These are phyloP conservation scores for Saururus chinensis DNA, from an alignment of 164 flowering plant species.

Conservation along the genomic window DNA sequence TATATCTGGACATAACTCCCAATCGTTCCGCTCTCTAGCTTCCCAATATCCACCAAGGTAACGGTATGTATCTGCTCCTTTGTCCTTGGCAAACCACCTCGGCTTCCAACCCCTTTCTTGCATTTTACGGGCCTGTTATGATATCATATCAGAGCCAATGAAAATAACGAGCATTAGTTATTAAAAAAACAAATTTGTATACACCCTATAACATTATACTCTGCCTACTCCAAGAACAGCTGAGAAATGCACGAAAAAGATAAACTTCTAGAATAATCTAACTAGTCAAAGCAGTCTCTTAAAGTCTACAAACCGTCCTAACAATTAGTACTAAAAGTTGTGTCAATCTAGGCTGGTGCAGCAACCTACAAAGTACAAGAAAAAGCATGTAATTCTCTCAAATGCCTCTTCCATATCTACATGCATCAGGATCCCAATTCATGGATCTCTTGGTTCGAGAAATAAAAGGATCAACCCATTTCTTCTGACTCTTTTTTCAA, in stretches of 20 bases:
- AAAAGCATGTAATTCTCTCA: background rate
- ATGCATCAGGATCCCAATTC: no score
- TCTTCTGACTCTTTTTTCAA: no score
- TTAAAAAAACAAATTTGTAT: background rate
- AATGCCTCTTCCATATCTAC: background rate
- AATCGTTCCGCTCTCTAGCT: slow-evolving; percentile 48
- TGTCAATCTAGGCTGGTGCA: background rate
- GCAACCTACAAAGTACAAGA: background rate
- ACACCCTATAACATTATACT: no score
- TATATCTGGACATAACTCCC: slow-evolving; percentile 70
- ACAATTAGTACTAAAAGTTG: no score
- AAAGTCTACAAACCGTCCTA: no score
- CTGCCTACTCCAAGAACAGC: background rate
- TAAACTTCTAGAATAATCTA: no score
- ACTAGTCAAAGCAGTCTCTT: no score
- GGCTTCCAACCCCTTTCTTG: slow-evolving; percentile 89
- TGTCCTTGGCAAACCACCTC: slow-evolving; percentile 65
- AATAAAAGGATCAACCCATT: no score
- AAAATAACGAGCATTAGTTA: background rate
- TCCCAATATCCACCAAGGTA: slow-evolving; percentile 85
- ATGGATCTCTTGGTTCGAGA: no score
- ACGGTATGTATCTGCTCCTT: slow-evolving; percentile 40
- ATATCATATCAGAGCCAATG: no score
- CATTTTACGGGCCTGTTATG: slow-evolving; percentile 56
- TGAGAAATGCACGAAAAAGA: no score